Conservation (phyloP, 768 basidiomycete species). For the Roridomyces roridus region DNA sequence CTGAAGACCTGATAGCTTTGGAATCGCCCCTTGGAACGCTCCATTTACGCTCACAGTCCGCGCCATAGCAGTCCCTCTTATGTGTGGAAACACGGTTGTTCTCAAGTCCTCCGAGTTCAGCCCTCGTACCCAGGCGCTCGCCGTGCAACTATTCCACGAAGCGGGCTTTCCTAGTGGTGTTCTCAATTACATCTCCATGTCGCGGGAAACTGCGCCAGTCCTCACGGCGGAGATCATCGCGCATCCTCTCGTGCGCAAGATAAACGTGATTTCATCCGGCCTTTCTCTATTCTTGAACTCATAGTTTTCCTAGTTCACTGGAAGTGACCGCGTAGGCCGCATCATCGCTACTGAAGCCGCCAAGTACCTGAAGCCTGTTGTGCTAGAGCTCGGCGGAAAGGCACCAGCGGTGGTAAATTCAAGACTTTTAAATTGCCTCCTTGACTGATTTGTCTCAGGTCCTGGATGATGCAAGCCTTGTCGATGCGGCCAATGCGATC, state of each 20-base stretch:
- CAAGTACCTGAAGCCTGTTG: conserved; percentile 59
- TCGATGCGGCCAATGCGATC: conserved; percentile 58
- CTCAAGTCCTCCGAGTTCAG: conserved; percentile 58
- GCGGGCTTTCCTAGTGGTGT: conserved; percentile 69
- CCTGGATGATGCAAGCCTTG: conserved; percentile 57
- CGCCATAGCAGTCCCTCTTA: conserved; percentile 50
- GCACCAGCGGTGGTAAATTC: conserved; percentile 53
- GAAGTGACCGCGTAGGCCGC: conserved; percentile 58
- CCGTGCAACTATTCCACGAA: conserved; percentile 54
- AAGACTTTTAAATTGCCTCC: too few species aligned
- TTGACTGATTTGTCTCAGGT: conserved; percentile 46
- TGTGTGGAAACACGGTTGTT: conserved; percentile 64
- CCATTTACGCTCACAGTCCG: conserved; percentile 51
- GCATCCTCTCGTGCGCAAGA: conserved; percentile 55
- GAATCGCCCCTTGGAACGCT: conserved; percentile 64
- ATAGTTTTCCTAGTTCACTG: conserved; percentile 50
- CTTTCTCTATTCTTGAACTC: background rate
- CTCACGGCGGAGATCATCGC: conserved; percentile 59
- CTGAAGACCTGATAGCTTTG: conserved; percentile 41
- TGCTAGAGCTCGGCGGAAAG: conserved; percentile 64
- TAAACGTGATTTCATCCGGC: conserved; percentile 48
- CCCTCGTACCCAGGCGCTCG: conserved; percentile 52
- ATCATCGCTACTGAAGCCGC: conserved; percentile 61
- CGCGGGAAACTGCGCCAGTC: conserved; percentile 47
- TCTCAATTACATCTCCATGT: conserved; percentile 59